Conservation (phyloP, 352 stramenopile species). For the Phytophthora palmivora region DNA sequence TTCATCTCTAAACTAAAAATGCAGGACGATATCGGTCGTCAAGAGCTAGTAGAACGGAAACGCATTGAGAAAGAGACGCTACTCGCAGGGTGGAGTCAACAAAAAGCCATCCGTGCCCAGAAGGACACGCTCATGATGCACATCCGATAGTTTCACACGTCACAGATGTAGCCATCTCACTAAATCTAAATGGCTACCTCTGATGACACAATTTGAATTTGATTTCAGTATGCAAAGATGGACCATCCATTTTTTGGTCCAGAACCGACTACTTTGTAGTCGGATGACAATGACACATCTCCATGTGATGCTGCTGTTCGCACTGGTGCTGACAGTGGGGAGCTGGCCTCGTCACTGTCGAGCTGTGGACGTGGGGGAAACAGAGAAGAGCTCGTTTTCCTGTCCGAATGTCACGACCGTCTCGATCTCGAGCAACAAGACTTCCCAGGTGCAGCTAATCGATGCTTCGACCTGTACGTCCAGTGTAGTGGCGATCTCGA, state of each 20-base stretch:
- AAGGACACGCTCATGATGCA: conserved; percentile 30
- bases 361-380: conserved; percentile 43
- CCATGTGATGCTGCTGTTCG: conserved; percentile 5
- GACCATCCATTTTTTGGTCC: not conserved
- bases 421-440: conserved; percentile 22
- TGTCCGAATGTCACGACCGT: conserved; percentile 48
- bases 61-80: conserved; percentile 47
- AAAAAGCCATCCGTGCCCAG: conserved; percentile 43
- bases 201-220: conserved; percentile 14
- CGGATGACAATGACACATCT: conserved; percentile 8
- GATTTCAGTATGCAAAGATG: conserved; percentile 9
- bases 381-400: conserved; percentile 15
- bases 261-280: conserved; percentile 12
- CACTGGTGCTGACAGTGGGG: conserved; percentile 11
- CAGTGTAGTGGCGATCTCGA: conserved; percentile 22
- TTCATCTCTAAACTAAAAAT: conserved; percentile 56
- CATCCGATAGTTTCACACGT: conserved; percentile 4
- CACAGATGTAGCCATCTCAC: conserved; percentile 19
- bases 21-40: conserved; percentile 42
- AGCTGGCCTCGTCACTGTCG: conserved; percentile 2
- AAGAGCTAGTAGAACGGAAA: conserved; percentile 34
- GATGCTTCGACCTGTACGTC: conserved; percentile 26
- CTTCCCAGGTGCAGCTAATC: conserved; percentile 23
- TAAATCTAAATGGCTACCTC: too few relatives aligned
- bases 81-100: conserved; percentile 53